Base-by-base conservation (phyloP, 2,329 filamentous ascomycete genomes). In the Dothideomycetes sp. region DNA sequence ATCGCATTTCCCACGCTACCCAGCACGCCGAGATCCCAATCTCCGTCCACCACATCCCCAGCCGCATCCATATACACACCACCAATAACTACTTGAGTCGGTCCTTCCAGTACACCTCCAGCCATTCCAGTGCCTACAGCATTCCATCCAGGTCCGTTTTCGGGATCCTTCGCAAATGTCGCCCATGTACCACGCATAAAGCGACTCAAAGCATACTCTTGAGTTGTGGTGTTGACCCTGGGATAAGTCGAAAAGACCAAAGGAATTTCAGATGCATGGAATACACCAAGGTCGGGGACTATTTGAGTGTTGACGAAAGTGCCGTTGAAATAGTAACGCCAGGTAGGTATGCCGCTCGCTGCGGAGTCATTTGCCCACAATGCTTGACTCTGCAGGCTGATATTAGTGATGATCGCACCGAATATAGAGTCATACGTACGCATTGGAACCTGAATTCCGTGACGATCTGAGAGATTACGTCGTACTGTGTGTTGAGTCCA, bases 271-370 rank as follows among this genome's bases (percentile, higher is more conserved):
- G 46, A 49, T n/a, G 52, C 45, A 45, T 62, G 58, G 32, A 53
- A 63, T 15, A 52, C 58, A 15, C 59, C 60, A 6, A 56, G 41
- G 13, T 44, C 48, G 4, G 48, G 51, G 43, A 51, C 55, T 19
- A 43, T 36, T 37, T 58, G 54, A 4, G 49, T 52, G 44, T 61
- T 61, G 10, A 51, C 41, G 46, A 60, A 62, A 4, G 51, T 48
- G 28, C 57, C 56, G 39, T 61, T 63, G 52, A 56, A 63, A 38
- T 57, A 56, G 49, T 61, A 64, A 16, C 59, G 49, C 59, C 58
- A 64, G 19, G 55, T 48, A 1, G 58, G 54, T 32, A 58, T 55
- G 11, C 54, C 53, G 15, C 49, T 43, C 4, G 44, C 23, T 13
- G 55, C 55, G 3, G 53, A 51, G 25, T 49, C 55, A 35, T 58